These are phyloP conservation scores for Pseudofabraea citricarpa DNA, from an alignment of 2,329 filamentous ascomycete species.

Conservation along the genomic window DNA sequence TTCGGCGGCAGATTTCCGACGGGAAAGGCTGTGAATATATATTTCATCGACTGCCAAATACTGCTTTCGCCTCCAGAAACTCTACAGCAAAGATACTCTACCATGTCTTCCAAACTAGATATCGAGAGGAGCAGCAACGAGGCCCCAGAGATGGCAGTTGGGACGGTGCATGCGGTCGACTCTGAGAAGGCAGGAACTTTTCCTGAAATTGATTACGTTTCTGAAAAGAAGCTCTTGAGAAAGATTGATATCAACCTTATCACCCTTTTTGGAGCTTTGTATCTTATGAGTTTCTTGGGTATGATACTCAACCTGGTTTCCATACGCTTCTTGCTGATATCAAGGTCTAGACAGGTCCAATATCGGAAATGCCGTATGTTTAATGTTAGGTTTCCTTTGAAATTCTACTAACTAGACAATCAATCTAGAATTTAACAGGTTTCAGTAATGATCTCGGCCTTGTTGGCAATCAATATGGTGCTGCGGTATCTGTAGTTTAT, in stretches of 20 bases:
- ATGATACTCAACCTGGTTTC: background rate
- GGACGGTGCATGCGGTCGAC: background rate
- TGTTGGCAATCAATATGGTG: constrained; percentile 2
- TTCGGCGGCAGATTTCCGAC: too few species aligned
- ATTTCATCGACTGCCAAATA: too few species aligned
- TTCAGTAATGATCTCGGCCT: constrained; percentile 2
- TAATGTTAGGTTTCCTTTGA: background rate
- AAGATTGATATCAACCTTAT: constrained; percentile 6
- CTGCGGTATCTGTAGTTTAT: constrained; percentile 3
- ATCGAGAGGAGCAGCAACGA: background rate
- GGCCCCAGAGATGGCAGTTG: background rate
- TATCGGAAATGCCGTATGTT: constrained; percentile 3
- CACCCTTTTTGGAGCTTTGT: constrained; percentile 3
- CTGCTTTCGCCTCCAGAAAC: too few species aligned
- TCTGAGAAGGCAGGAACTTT: background rate
- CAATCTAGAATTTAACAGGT: constrained; percentile 2
- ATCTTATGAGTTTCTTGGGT: constrained; percentile 4
- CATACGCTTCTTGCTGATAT: background rate
- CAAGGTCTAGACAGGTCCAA: background rate
- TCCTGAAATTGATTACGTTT: constrained; percentile 1
- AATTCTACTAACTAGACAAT: background rate
- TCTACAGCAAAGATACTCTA: background rate
- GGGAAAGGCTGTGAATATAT: too few species aligned
- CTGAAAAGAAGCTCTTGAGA: constrained; percentile 4
- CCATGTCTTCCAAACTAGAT: background rate